phyloP scores from a whole-genome alignment of 345 rosid species.

The Heritiera littoralis region DNA sequence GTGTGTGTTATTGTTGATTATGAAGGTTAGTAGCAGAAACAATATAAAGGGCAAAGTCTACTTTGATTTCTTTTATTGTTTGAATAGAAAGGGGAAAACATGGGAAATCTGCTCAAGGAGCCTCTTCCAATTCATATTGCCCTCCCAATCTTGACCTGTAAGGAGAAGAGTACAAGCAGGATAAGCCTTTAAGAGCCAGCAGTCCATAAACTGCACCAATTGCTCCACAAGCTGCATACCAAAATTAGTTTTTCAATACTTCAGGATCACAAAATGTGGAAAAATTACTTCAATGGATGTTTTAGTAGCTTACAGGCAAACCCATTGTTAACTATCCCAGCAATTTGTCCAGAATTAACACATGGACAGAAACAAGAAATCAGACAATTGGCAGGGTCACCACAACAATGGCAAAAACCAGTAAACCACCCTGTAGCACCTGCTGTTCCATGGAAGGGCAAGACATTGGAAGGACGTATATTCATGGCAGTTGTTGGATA shows the following conservation, averaged over 20 bases:
- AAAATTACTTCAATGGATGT: background rate
- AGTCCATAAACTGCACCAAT: constrained; percentile 47
- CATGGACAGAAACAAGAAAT: constrained; percentile 49
- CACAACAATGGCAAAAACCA: constrained; percentile 49
- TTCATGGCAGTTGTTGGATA: constrained; percentile 32
- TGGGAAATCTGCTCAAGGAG: constrained; percentile 40
- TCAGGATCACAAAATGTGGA: background rate
- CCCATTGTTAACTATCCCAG: constrained; percentile 45
- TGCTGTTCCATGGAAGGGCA: constrained; percentile 14
- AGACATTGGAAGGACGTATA: constrained; percentile 18
- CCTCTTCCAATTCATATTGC: constrained; percentile 47
- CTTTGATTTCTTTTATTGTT: no score
- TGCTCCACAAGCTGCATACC: constrained; percentile 40
- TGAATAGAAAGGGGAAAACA: no score
- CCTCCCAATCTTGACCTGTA: constrained; percentile 47
- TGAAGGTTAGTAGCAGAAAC: no score
- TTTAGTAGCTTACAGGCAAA: constrained; percentile 33
- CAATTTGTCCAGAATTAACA: constrained; percentile 52
- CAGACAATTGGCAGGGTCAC: constrained; percentile 45
- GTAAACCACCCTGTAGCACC: constrained; percentile 38
- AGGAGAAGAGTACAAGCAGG: constrained; percentile 46
- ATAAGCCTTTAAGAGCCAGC: constrained; percentile 34
- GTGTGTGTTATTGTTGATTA: no score
- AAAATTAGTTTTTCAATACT: background rate
- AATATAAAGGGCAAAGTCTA: no score